phyloP scores from a whole-genome alignment of 2,329 filamentous ascomycete species.

The Aspergillus sp. region DNA sequence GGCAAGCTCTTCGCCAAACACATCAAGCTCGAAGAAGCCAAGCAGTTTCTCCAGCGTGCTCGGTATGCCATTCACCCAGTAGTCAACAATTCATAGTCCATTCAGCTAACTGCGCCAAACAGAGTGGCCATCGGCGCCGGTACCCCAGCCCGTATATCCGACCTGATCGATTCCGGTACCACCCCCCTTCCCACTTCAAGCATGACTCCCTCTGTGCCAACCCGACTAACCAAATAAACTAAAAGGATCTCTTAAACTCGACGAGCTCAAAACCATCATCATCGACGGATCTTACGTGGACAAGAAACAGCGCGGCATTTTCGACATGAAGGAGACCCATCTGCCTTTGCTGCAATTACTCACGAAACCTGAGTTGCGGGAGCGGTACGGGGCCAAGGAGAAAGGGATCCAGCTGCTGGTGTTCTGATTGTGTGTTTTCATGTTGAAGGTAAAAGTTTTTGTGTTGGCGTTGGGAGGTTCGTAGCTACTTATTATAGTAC shows the following conservation, averaged over 20 bases:
- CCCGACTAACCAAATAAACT: not conserved
- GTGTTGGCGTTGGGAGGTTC: constrained; percentile 9
- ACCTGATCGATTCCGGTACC: constrained; percentile 77
- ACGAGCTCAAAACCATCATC: constrained; percentile 73
- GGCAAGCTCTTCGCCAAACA: constrained; percentile 98
- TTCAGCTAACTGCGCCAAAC: constrained; percentile 21
- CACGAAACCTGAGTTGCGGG: constrained; percentile 67
- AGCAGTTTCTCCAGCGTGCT: constrained; percentile 68
- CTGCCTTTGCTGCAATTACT: constrained; percentile 76
- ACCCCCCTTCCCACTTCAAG: not conserved
- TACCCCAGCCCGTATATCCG: constrained; percentile 78
- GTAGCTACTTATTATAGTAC: not conserved
- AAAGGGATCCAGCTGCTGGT: constrained; percentile 52
- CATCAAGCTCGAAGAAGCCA: constrained; percentile 88
- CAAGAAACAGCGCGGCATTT: constrained; percentile 86
- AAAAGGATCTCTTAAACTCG: constrained; percentile 66
- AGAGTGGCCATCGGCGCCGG: constrained; percentile 86
- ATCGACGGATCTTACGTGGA: constrained; percentile 93
- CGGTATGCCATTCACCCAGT: constrained; percentile 40
- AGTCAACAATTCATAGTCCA: not conserved
- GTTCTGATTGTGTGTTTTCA: constrained; percentile 42
- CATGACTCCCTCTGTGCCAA: not conserved
- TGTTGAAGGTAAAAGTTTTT: not conserved
- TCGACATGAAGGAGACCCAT: constrained; percentile 94
- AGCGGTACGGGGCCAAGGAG: constrained; percentile 60